Evolutionary conservation across 176 grass and related monocot species (phyloP).

Genomic region (Phoenix dactylifera): DNA sequence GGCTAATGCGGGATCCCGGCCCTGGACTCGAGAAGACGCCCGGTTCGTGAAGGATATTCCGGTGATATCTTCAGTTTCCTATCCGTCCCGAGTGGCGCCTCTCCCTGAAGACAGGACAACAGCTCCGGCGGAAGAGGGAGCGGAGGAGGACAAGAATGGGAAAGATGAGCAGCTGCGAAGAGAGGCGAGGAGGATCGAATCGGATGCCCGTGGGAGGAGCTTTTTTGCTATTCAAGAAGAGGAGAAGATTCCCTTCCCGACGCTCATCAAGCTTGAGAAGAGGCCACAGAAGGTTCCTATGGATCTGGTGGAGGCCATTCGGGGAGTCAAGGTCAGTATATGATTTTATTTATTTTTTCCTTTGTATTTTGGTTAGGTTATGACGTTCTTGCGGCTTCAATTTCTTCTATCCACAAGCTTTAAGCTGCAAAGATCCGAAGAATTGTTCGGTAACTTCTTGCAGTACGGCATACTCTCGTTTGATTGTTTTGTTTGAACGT

Average conservation of each 20-base stretch:
- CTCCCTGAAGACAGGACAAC: conserved; percentile 45
- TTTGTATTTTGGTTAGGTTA: background rate
- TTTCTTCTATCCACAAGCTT: no score
- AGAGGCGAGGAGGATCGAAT: conserved; percentile 48
- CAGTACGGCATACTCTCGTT: no score
- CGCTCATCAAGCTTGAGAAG: conserved; percentile 51
- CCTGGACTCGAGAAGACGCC: conserved; percentile 53
- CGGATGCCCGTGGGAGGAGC: conserved; percentile 13
- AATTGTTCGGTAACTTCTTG: no score
- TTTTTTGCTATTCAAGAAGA: conserved; percentile 47
- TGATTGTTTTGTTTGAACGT: no score
- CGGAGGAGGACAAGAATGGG: conserved; percentile 10
- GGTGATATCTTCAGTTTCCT: conserved; percentile 51
- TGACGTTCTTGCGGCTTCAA: no score
- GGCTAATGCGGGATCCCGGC: conserved; percentile 8
- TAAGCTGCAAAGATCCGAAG: no score
- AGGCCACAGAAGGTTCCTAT: conserved; percentile 58
- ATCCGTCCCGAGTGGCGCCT: conserved; percentile 60
- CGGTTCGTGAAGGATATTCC: conserved; percentile 67
- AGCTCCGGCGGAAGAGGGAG: conserved; percentile 8
- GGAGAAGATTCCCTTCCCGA: conserved; percentile 59
- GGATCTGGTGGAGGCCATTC: conserved; percentile 77
- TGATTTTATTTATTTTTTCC: background rate
- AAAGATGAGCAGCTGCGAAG: conserved; percentile 25
- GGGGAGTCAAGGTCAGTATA: conserved; percentile 56